Evolutionary conservation across 371 early-diverging fungal genomes (phyloP).

Genomic region (Mucor velutinosus): DNA sequence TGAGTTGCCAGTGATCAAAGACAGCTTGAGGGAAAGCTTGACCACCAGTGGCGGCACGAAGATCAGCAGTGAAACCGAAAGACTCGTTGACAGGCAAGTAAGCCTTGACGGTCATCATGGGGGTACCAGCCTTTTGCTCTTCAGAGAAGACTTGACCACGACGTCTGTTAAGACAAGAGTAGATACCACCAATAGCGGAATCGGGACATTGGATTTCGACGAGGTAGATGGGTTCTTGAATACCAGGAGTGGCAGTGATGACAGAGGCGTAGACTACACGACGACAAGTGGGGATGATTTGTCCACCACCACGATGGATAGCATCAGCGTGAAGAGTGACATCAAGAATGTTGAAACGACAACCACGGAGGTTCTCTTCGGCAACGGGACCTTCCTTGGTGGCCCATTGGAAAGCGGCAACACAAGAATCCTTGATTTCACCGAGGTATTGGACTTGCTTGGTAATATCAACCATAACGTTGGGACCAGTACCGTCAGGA

Average conservation of each 20-base stretch:
- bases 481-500: constrained; percentile 96
- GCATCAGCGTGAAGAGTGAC: constrained; percentile 99
- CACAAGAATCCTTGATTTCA: constrained; percentile 99
- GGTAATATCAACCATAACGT: constrained; percentile 95
- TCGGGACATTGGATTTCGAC: constrained; percentile 98
- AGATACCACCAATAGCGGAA: constrained; percentile 96
- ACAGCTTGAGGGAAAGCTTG: constrained; percentile 97
- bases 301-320: constrained; percentile 99
- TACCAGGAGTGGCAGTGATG: constrained; percentile 88
- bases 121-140: constrained; percentile 94
- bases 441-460: constrained; percentile 99
- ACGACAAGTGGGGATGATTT: constrained; percentile 93
- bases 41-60: constrained; percentile 79
- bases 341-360: constrained; percentile 99
- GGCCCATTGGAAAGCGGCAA: constrained; percentile 96
- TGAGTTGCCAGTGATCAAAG: constrained; percentile 86
- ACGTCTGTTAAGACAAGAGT: constrained; percentile 94
- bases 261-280: constrained; percentile 94
- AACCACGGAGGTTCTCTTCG: constrained; percentile 90
- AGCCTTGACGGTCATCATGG: constrained; percentile 94
- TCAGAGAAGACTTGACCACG: constrained; percentile 97
- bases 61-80: constrained; percentile 98
- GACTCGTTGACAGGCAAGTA: constrained; percentile 99
- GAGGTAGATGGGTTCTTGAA: constrained; percentile 99
- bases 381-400: constrained; percentile 93